Evolutionary conservation across 108 stramenopile genomes (phyloP).

Genomic region (Skeletonema menzelii): DNA sequence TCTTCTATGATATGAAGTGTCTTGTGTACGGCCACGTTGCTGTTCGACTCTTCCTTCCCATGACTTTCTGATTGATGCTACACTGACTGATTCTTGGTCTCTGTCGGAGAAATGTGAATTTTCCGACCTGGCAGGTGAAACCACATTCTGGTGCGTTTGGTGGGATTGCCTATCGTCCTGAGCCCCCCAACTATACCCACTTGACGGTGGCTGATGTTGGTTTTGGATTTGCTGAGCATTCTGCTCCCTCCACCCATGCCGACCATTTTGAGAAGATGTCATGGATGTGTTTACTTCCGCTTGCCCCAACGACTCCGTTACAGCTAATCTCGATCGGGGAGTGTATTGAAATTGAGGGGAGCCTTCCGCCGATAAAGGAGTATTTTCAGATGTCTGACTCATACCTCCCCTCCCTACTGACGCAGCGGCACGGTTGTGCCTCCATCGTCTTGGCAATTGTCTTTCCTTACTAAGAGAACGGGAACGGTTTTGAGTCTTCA

Average conservation of each 20-base stretch:
- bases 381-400: background rate
- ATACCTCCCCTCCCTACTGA: background rate
- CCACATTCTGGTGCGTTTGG: background rate
- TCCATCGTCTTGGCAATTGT: background rate
- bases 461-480: slow-evolving; percentile 8
- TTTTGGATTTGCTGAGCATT: background rate
- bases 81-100: slow-evolving; percentile 13
- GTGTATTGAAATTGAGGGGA: background rate
- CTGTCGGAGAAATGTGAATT: background rate
- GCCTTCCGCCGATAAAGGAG: background rate
- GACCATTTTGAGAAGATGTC: background rate
- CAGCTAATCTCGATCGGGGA: slow-evolving; percentile 1
- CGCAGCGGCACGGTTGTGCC: background rate
- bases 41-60: slow-evolving; percentile 21
- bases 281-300: background rate
- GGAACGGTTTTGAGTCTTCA: slow-evolving; percentile 1
- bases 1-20: background rate
- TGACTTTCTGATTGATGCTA: slow-evolving; percentile 27
- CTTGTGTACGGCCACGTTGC: background rate
- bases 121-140: background rate
- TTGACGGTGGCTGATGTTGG: background rate
- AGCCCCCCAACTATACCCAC: background rate
- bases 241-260: background rate
- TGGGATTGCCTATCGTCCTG: background rate
- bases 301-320: background rate